These are phyloP conservation scores for Penicillium sp. DNA, from an alignment of 2,329 filamentous ascomycete species.

Conservation along the genomic window DNA sequence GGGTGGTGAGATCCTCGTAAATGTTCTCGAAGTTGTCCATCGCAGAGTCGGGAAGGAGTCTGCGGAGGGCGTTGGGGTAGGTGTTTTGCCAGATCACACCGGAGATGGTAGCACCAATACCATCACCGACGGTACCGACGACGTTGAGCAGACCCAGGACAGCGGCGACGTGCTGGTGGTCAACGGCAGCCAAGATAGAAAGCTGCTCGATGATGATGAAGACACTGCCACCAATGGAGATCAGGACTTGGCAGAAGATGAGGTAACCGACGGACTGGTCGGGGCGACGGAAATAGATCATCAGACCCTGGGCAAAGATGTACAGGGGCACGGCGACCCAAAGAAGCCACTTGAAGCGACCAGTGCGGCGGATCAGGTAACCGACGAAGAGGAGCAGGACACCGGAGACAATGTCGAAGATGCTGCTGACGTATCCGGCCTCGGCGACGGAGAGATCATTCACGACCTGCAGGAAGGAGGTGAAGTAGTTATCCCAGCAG, in stretches of 20 bases:
- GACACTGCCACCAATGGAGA: slow-evolving; percentile 55
- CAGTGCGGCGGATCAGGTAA: slow-evolving; percentile 51
- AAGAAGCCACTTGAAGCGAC: slow-evolving; percentile 56
- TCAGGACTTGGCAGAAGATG: slow-evolving; percentile 60
- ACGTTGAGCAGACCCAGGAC: slow-evolving; percentile 58
- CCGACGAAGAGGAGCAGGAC: slow-evolving; percentile 57
- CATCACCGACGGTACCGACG: slow-evolving; percentile 56
- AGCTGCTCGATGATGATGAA: slow-evolving; percentile 58
- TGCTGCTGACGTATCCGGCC: slow-evolving; percentile 47
- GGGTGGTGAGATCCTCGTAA: slow-evolving; percentile 15
- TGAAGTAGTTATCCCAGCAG: slow-evolving; percentile 34
- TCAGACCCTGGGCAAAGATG: slow-evolving; percentile 55
- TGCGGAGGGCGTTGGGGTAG: slow-evolving; percentile 49
- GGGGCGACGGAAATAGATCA: slow-evolving; percentile 56
- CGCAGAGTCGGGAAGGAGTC: slow-evolving; percentile 42
- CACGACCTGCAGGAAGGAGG: slow-evolving; percentile 27
- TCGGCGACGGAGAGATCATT: slow-evolving; percentile 31
- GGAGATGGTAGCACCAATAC: slow-evolving; percentile 57
- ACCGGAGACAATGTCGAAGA: slow-evolving; percentile 56
- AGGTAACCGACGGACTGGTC: slow-evolving; percentile 54
- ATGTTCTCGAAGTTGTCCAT: slow-evolving; percentile 14
- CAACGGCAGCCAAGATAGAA: slow-evolving; percentile 54
- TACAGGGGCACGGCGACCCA: slow-evolving; percentile 56
- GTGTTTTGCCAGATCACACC: slow-evolving; percentile 62
- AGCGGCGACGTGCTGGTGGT: slow-evolving; percentile 59